phyloP scores from a whole-genome alignment of 371 early-diverging fungal genomes.

The Syncephalastrum racemosum region DNA sequence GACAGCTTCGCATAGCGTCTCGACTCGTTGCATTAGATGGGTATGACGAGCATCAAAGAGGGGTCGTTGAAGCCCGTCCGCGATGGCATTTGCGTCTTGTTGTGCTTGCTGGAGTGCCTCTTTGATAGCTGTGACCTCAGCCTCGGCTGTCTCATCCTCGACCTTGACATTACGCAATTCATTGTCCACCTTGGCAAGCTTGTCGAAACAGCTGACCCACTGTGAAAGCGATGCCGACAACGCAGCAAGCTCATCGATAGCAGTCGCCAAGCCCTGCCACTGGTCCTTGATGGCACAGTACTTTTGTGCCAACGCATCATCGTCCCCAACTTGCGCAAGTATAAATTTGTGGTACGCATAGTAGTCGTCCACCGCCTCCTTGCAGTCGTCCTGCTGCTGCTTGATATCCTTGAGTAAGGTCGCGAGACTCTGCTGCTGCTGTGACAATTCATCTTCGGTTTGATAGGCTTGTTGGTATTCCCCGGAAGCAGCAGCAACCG shows the following conservation, averaged over 20 bases:
- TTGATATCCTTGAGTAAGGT: constrained; percentile 21
- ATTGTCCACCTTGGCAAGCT: not conserved
- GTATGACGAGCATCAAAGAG: no score
- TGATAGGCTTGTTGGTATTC: not conserved
- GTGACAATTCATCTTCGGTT: constrained; percentile 5
- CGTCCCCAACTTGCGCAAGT: constrained; percentile 23
- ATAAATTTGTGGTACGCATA: constrained; percentile 34
- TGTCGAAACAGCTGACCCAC: no score
- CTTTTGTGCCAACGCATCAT: not conserved
- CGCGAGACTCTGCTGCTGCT: constrained; percentile 17
- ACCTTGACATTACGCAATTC: not conserved
- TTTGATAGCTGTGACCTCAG: constrained; percentile 8
- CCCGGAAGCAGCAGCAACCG: constrained; percentile 2
- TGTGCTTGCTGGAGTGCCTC: constrained; percentile 21
- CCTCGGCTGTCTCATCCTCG: constrained; percentile 3
- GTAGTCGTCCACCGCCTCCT: constrained; percentile 41
- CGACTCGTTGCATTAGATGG: no score
- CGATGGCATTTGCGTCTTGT: not conserved
- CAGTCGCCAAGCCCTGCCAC: no score
- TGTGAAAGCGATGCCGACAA: no score
- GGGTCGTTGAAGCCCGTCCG: no score
- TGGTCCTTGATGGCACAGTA: no score
- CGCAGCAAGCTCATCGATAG: no score
- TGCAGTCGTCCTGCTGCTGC: constrained; percentile 25
- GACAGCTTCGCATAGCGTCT: no score